Conservation (phyloP, 1,139 yeast genomes). For the Suhomyces chickasaworum region DNA sequence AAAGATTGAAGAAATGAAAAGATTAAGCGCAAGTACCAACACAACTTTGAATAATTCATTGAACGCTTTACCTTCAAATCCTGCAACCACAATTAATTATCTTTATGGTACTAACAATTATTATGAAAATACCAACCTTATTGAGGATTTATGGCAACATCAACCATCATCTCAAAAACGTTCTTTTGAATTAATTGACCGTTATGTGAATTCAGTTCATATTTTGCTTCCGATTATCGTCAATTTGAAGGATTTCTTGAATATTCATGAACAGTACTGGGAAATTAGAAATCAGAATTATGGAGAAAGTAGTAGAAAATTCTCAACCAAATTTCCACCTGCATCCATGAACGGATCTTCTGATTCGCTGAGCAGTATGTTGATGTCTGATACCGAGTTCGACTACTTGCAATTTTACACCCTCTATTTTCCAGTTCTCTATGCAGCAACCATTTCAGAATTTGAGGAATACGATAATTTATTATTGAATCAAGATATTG, state of each 20-base stretch:
- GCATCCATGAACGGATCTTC: slow-evolving; percentile 3
- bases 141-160: slow-evolving; percentile 36
- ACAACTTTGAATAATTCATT: slow-evolving; percentile 29
- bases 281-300: slow-evolving; percentile 20
- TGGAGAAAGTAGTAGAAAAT: slow-evolving; percentile 4
- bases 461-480: slow-evolving; percentile 55
- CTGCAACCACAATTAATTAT: slow-evolving; percentile 43
- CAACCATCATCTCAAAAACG: slow-evolving; percentile 45
- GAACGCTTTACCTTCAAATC: slow-evolving; percentile 36
- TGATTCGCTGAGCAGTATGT: not conserved
- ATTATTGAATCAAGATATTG: slow-evolving; percentile 51
- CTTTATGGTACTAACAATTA: slow-evolving; percentile 49
- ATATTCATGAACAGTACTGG: slow-evolving; percentile 57
- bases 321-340: slow-evolving; percentile 4
- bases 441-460: slow-evolving; percentile 57
- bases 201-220: slow-evolving; percentile 55
- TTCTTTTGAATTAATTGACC: slow-evolving; percentile 50
- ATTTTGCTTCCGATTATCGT: slow-evolving; percentile 53
- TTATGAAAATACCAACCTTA: slow-evolving; percentile 40
- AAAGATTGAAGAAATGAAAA: not conserved
- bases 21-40: not conserved
- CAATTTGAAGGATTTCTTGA: slow-evolving; percentile 44
- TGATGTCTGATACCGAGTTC: slow-evolving; percentile 21
- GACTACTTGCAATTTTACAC: slow-evolving; percentile 48
- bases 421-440: slow-evolving; percentile 51